Base-by-base conservation (phyloP, 2,329 filamentous ascomycete species). In the Venturia asperata region DNA sequence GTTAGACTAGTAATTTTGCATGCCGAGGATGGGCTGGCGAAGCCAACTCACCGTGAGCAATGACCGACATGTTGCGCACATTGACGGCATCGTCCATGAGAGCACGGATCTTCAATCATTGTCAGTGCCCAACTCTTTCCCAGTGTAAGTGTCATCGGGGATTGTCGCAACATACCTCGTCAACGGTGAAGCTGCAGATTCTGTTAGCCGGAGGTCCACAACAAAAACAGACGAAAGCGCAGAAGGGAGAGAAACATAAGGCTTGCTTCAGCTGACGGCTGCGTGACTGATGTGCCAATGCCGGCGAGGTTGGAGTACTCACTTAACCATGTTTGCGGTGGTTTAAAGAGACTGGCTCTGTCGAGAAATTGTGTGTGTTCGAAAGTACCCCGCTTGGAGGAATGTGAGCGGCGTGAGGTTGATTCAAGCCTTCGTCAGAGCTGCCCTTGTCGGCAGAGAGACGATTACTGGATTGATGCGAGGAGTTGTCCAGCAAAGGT, bases 291-390 rank as follows among this genome's bases (percentile, higher is more conserved):
- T 5, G 43, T 2, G 19, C 5, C 34, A 37, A 24, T 27, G 21
- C 17, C 19, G 58, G 60, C 17, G 17, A 39, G 60, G 27, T 61
- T 34, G 6, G 45, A 9, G 24, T 27, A 93, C 92, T 89, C 89
- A 97, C 92, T 97, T 97, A 81, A 99, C 94, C 94, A 99, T 99
- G 80, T 92, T 97, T 89, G 83, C 91, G 90, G 92, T 90, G 63
- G 21, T 64, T 64, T 34, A 39, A 56, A 49, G 52, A 39, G 63
- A 52, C 47, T 60, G 37, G 60, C 37, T 61, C 37, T 61, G 30
- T 61, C 13, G 56, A n/a, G 13, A 30, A 19, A 1, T 39, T 39
- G n/a, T 49, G 45, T 52, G 47, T 27, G 47, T 52, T 52, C 34
- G 21, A 13, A 39, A 61, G 30, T 43, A 43, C 60, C 60, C 37